Base-by-base conservation (phyloP, 768 basidiomycete genomes). In the Lentinula raphanica region DNA sequence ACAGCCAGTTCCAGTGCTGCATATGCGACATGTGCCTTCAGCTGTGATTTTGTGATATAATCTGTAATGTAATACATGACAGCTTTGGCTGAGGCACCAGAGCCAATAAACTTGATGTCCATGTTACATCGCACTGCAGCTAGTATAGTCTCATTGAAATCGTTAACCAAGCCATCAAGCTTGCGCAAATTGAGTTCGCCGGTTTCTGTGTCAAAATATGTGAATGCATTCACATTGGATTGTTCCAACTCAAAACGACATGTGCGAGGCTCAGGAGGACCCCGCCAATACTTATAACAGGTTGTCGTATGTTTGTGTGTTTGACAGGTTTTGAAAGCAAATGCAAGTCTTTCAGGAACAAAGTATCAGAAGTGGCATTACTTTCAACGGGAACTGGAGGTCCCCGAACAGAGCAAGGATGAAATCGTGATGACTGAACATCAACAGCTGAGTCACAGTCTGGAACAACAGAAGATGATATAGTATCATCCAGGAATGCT, bases 31-130 rank as follows among this genome's bases (percentile, higher is more conserved):
- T 73, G 67, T 5, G 69, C 58, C 32, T 68, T 67, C 25, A 72
- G 60, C 23, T 66, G 62, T 0, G 69, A 45, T 40, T 74, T 74
- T 0, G 70, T 74, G 31, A 74, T 72, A 42, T 74, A 74, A 40
- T 74, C 68, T 0, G 73, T 73, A 29, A 74, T 70, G 49, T 74
- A 74, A 54, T 69, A n/a, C n/a, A n/a, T n/a, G n/a, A n/a, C n/a
- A n/a, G n/a, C n/a, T n/a, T n/a, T n/a, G n/a, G n/a, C n/a, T 67
- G 11, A 74, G 13, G 60, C 59, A 2, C 73, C 73, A 0, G 70
- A 71, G 0, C 62, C 62, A 4, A 74, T 49, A 28, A 49, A 49
- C 49, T 49, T 49, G 49, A 49, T 49, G 25, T 49, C 49, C 49
- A 49, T 49, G 67, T 42, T 64, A 49, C 68, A 67, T 4, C 67